Conservation (phyloP, 2,329 filamentous ascomycete species). For the Beauveria rudraprayagi region DNA sequence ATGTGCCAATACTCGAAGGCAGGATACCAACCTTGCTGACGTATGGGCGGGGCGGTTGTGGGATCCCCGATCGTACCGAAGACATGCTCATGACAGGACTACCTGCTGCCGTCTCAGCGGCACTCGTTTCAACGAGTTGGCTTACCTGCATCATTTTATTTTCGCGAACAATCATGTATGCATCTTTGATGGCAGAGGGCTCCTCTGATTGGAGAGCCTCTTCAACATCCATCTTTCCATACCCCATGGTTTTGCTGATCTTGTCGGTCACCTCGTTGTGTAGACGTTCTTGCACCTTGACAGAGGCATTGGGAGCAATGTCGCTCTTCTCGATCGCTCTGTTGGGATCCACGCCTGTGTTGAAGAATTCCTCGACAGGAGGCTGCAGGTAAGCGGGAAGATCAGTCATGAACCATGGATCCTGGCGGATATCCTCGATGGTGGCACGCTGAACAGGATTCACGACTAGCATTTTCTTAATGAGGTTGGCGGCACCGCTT, state of each 20-base stretch:
- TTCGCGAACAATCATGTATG: constrained; percentile 94
- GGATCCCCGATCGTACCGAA: constrained; percentile 45
- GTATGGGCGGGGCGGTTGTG: constrained; percentile 47
- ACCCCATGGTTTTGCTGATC: constrained; percentile 96
- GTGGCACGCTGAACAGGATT: constrained; percentile 92
- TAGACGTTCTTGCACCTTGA: constrained; percentile 76
- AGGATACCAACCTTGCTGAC: constrained; percentile 85
- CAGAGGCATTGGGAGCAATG: constrained; percentile 70
- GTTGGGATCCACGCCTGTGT: constrained; percentile 88
- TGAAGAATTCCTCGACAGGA: constrained; percentile 83
- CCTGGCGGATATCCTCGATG: constrained; percentile 84
- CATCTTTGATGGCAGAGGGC: constrained; percentile 96
- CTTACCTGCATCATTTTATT: constrained; percentile 96
- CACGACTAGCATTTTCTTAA: constrained; percentile 89
- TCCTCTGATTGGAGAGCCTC: constrained; percentile 87
- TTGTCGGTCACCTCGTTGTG: constrained; percentile 91
- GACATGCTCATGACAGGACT: constrained; percentile 48
- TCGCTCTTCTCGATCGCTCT: constrained; percentile 80
- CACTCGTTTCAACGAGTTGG: constrained; percentile 34
- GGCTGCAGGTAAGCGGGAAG: constrained; percentile 80
- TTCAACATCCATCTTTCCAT: constrained; percentile 88
- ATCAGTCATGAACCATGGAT: constrained; percentile 88
- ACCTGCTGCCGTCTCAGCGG: constrained; percentile 29
- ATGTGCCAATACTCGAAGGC: constrained; percentile 81
- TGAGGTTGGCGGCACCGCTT: constrained; percentile 69